Base-by-base conservation (phyloP, 169 alveolate genomes). In the Plasmodium cynomolgi region DNA sequence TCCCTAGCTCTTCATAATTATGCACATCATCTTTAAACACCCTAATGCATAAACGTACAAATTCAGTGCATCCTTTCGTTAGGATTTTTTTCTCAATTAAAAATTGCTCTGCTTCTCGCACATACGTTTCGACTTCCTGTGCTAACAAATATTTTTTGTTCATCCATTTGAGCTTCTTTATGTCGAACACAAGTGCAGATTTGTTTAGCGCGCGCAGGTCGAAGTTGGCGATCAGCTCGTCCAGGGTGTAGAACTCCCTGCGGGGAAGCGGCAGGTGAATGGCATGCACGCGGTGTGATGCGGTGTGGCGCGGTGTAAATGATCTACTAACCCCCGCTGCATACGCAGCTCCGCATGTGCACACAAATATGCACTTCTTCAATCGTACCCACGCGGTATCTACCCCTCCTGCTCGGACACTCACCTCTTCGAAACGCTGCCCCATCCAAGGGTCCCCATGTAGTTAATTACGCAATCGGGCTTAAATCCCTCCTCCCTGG, bases 101-200 rank as follows among this genome's bases (percentile, higher is more conserved):
- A 62, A 62, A 88, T 33, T 88, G 41, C 17, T 79, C 50, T 39
- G 94, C 94, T 81, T 47, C 81, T 26, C 11, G 23, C 9, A 88
- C 54, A 44, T 88, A 88, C 9, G 82, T 88, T 58, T 79, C 77
- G 47, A 39, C 44, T 26, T 88, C 94, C 73, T 88, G 91, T 9
- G 81, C 44, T 54, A 88, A 62, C 90, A 88, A 7, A 50, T 88
- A 88, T 62, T 77, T 80, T 39, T 80, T 88, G 56, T 88, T 88
- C 94, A 88, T 88, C 94, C 94, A 88, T 80, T 88, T 88, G 44
- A 88, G 54, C 83, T 88, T 88, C 82, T 88, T 88, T 20, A 88
- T 88, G 73, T 88, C 90, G 68, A 88, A 88, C 3, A 88, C 90
- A 37, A 88, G 77, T 39, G 94, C 81, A 62, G 94, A 88, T 68